Evolutionary conservation across 441 rosid genomes (phyloP).

Genomic region (Aquilaria agallochum): DNA sequence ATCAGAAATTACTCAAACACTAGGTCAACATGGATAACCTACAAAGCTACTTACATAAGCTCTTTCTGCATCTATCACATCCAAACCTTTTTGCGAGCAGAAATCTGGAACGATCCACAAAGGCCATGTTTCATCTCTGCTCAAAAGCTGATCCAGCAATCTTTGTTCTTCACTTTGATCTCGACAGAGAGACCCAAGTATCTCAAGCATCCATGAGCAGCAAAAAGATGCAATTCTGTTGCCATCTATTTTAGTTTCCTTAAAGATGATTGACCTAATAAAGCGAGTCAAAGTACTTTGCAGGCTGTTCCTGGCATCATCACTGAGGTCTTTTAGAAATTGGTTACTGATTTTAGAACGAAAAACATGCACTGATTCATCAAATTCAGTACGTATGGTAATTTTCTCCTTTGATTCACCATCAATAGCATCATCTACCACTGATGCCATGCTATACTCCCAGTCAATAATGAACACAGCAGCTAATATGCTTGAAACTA

Average conservation of each 20-base stretch:
- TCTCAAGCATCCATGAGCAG: conserved; percentile 62
- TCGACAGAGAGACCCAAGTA: conserved; percentile 53
- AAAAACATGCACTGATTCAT: conserved; percentile 38
- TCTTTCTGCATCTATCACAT: conserved; percentile 19
- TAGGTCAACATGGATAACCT: neutral
- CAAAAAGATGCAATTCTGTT: conserved; percentile 47
- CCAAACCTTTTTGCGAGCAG: conserved; percentile 20
- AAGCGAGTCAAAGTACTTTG: conserved; percentile 46
- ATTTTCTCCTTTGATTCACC: conserved; percentile 35
- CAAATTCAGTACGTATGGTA: conserved; percentile 35
- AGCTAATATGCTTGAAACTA: conserved; percentile 59
- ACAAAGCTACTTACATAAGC: conserved; percentile 34
- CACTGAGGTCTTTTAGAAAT: conserved; percentile 50
- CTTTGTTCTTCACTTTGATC: conserved; percentile 58
- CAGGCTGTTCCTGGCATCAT: conserved; percentile 41
- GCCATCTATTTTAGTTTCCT: conserved; percentile 41
- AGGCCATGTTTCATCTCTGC: conserved; percentile 73
- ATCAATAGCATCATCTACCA: conserved; percentile 27
- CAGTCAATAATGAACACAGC: conserved; percentile 61
- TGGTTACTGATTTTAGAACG: conserved; percentile 37
- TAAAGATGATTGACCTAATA: conserved; percentile 55
- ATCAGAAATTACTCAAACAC: no score
- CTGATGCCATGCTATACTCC: conserved; percentile 49
- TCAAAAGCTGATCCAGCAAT: conserved; percentile 60
- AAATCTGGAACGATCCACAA: conserved; percentile 58